Base-by-base conservation (phyloP, 768 basidiomycete species). In the Trametes cinnabarina region DNA sequence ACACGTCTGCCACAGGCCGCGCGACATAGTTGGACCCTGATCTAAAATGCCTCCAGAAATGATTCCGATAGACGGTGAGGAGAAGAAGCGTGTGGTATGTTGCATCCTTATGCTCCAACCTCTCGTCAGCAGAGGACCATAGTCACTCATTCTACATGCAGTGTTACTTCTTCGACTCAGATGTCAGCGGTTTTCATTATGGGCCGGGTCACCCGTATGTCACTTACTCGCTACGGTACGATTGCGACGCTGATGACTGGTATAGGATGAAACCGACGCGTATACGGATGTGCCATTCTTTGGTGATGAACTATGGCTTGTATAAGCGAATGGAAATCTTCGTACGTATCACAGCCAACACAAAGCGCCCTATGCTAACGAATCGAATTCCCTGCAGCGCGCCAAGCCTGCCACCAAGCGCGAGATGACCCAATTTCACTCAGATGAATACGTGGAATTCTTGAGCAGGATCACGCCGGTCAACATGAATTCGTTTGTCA, bases 251-350 rank as follows among this genome's bases (percentile, higher is more conserved):
- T 63, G 55, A 14, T 32, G 12, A 62, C 62, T 65, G 47, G 49
- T 59, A 30, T 42, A 94, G 92, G 34, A 97, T 97, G 94, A 96
- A 97, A 69, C 96, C 96, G 6, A 98, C 96, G 20, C 83, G 97
- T 34, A 97, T 98, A 78, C 87, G 96, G 65, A 99, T 99, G 97
- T 98, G 95, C 71, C 97, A 99, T 75, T 95, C 95, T 11, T 80
- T 99, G 51, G 97, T 99, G 55, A 99, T 99, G 97, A 99, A 98
- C 75, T 98, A 98, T 72, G 94, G 95, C 19, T 76, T 99, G 17
- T 99, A 99, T 79, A 98, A 98, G 76, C 94, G 94, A 76, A 99
- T 99, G 97, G 97, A 99, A 74, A 99, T 99, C 64, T 99, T 98
- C 66, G 97, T 98, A 69, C 66, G 97, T 80, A 17, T 35, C 34